Evolutionary conservation across 345 rosid genomes (phyloP).

Genomic region (Nephelium lappaceum): DNA sequence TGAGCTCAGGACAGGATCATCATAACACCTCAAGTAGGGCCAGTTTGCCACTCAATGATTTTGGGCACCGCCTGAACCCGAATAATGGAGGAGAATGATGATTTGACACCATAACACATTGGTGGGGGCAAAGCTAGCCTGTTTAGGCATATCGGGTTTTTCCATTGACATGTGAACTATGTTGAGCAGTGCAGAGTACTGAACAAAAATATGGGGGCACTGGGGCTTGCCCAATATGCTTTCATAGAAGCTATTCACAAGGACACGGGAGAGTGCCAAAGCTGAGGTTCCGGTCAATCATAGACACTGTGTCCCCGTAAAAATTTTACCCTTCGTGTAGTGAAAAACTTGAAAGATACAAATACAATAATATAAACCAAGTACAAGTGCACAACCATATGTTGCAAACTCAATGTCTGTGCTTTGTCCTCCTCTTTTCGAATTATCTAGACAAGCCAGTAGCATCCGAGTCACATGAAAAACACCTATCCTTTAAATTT

Average conservation of each 20-base stretch:
- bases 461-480: neutral
- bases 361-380: neutral
- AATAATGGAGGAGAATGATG: slow-evolving; percentile 22
- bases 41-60: slow-evolving; percentile 18
- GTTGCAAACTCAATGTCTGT: neutral
- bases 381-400: neutral
- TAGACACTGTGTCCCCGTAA: neutral
- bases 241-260: neutral
- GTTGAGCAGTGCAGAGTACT: slow-evolving; percentile 8
- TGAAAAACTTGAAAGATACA: neutral
- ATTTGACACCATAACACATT: slow-evolving; percentile 34
- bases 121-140: slow-evolving; percentile 29
- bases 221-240: slow-evolving; percentile 12
- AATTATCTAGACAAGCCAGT: neutral
- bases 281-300: too few species aligned
- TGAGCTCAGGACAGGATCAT: neutral
- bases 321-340: neutral
- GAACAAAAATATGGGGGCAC: slow-evolving; percentile 12
- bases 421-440: neutral
- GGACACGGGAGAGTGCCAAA: too few species aligned
- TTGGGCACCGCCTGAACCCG: slow-evolving; percentile 18
- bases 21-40: slow-evolving; percentile 14
- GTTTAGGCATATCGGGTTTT: slow-evolving; percentile 11
- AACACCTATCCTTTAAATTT: neutral
- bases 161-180: slow-evolving; percentile 19